Base-by-base conservation (phyloP, 2,329 filamentous ascomycete species). In the Cephalotrichum gorgonifer region DNA sequence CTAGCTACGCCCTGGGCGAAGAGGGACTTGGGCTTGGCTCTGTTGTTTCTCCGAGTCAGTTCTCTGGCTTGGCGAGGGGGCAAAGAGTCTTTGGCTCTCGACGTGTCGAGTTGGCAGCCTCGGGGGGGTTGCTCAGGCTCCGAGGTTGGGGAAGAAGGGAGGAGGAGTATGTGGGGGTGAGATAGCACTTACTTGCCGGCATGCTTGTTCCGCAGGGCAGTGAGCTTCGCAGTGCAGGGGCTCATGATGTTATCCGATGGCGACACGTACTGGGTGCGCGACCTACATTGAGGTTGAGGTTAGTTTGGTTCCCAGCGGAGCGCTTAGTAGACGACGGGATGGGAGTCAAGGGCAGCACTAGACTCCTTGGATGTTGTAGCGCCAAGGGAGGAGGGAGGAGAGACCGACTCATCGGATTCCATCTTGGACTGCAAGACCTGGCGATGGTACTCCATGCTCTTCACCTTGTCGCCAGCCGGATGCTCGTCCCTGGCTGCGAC, bases 231-330 rank as follows among this genome's bases (percentile, higher is more conserved):
- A 17, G 83, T 86, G 66, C 86, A 89, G 31, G 88, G 88, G 58
- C 85, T 89, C 82, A 89, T 86, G 72, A 94, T 90, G 67, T 81
- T 82, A 66, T 94, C 88, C n/a, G 86, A 90, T 3, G 88, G 88
- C 17, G 85, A 90, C 63, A 90, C 73, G 68, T 90, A 91, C 56
- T 76, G 70, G 57, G 73, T 44, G 48, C 23, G 44, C 28, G 17
- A 23, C 23, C 47, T 44, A 20, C n/a, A 20, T 39, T 14, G 11
- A 15, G 33, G 7, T 17, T 8, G n/a, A 15, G 8, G 33, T 38
- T 38, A 38, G 20, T 9, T 38, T n/a, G n/a, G n/a, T n/a, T n/a
- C n/a, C n/a, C n/a, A n/a, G n/a, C n/a, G n/a, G n/a, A n/a, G n/a
- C n/a, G n/a, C n/a, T n/a, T n/a, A n/a, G n/a, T n/a, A 14, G 41